Conservation (phyloP, 768 basidiomycete species). For the Leccinum pellstonianum region DNA sequence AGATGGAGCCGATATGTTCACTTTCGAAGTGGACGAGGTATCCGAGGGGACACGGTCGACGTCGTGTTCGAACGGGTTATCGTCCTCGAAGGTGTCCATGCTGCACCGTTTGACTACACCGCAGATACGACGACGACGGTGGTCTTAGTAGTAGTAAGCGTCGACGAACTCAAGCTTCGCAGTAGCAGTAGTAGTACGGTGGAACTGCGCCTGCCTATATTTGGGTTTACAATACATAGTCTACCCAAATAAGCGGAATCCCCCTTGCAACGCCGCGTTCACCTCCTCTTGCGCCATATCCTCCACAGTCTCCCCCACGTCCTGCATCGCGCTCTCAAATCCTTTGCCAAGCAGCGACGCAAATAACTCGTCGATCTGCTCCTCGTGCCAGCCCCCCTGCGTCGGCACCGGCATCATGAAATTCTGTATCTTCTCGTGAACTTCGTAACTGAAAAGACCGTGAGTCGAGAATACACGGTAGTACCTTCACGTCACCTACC, state of each 20-base stretch:
- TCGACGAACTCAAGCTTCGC: background rate
- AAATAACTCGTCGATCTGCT: constrained; percentile 95
- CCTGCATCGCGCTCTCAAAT: constrained; percentile 41
- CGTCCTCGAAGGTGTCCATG: constrained; percentile 54
- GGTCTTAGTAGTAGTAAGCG: background rate
- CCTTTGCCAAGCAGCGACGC: constrained; percentile 80
- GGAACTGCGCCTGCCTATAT: constrained; percentile 21
- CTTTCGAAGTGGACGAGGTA: constrained; percentile 36
- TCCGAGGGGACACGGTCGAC: constrained; percentile 35
- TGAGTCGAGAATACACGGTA: constrained; percentile 1
- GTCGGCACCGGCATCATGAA: constrained; percentile 89
- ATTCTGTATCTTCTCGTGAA: constrained; percentile 94
- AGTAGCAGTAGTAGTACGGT: background rate
- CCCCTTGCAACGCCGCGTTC: constrained; percentile 37
- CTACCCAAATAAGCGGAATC: constrained; percentile 64
- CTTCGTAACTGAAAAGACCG: constrained; percentile 67
- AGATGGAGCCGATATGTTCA: constrained; percentile 48
- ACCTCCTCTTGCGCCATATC: constrained; percentile 32
- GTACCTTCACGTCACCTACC: constrained; percentile 44
- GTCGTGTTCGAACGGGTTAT: constrained; percentile 63
- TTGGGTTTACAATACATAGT: constrained; percentile 20
- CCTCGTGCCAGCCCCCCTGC: constrained; percentile 84
- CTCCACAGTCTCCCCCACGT: constrained; percentile 30
- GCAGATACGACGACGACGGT: background rate
- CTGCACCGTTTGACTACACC: background rate